phyloP scores from a whole-genome alignment of 2,329 filamentous ascomycete species.

The Aaosphaeria arxii region DNA sequence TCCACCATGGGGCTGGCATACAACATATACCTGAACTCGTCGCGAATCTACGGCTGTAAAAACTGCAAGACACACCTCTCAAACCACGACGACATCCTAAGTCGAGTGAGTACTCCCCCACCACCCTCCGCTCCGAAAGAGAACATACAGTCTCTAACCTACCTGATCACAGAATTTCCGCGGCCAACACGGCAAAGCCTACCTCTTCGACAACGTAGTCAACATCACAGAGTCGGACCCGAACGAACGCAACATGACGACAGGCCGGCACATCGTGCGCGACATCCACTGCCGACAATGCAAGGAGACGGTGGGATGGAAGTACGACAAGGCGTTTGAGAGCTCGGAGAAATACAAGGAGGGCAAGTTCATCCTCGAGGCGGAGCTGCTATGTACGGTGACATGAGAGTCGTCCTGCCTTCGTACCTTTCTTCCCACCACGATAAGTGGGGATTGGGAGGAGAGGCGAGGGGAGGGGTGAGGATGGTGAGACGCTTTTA shows the following conservation, averaged over 20 bases:
- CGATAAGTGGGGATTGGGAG: constrained; percentile 10
- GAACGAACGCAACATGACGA: constrained; percentile 97
- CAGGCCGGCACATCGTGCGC: constrained; percentile 87
- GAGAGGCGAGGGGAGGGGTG: constrained; percentile 12
- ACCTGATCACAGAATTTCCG: constrained; percentile 75
- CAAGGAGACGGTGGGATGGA: constrained; percentile 93
- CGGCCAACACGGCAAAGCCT: constrained; percentile 96
- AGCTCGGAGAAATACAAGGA: constrained; percentile 95
- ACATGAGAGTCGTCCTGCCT: constrained; percentile 28
- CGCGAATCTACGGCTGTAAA: constrained; percentile 87
- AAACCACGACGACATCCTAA: constrained; percentile 95
- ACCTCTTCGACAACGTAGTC: constrained; percentile 91
- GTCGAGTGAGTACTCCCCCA: constrained; percentile 61
- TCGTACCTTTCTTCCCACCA: no score
- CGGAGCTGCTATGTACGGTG: constrained; percentile 81
- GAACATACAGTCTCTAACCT: not conserved
- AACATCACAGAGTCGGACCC: constrained; percentile 82
- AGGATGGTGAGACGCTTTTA: no score
- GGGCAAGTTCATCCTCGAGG: constrained; percentile 95
- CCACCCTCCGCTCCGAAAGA: not conserved
- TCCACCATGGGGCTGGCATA: constrained; percentile 77
- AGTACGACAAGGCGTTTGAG: constrained; percentile 97
- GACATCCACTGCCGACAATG: constrained; percentile 92
- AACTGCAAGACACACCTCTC: constrained; percentile 93
- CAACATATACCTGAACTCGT: constrained; percentile 84